phyloP scores from a whole-genome alignment of 2,329 filamentous ascomycete genomes.

The Fusarium nematophilum region DNA sequence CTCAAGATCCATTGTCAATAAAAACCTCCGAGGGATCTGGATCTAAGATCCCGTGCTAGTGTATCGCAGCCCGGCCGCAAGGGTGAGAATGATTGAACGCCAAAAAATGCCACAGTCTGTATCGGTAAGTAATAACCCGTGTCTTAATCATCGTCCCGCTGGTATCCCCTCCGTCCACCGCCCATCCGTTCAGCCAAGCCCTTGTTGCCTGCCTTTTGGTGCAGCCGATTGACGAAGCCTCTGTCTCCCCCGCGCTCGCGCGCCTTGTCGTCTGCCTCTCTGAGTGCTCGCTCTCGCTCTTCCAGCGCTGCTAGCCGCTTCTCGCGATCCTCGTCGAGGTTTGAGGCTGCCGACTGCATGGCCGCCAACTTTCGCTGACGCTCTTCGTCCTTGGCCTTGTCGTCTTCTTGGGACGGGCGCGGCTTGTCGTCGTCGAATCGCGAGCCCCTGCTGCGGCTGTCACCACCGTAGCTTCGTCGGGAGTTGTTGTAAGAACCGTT shows the following conservation, averaged over 20 bases:
- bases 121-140: neutral
- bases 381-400: conserved; percentile 61
- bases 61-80: too few species aligned
- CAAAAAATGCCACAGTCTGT: neutral
- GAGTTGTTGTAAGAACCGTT: neutral
- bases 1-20: too few species aligned
- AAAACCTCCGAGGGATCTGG: too few species aligned
- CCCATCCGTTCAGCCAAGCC: conserved; percentile 65
- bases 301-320: conserved; percentile 74
- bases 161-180: conserved; percentile 57
- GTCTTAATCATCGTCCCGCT: conserved; percentile 58
- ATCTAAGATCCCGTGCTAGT: too few species aligned
- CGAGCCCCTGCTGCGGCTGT: conserved; percentile 38
- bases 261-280: conserved; percentile 74
- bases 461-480: conserved; percentile 30
- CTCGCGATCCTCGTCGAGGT: conserved; percentile 77
- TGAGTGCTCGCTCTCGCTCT: conserved; percentile 71
- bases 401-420: conserved; percentile 31
- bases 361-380: conserved; percentile 75
- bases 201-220: conserved; percentile 67
- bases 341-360: conserved; percentile 77
- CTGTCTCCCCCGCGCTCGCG: conserved; percentile 72
- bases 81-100: conserved; percentile 1
- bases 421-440: conserved; percentile 35
- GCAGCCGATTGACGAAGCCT: conserved; percentile 72